These are phyloP conservation scores for Chaetomiaceae sp. DNA, from an alignment of 2,329 filamentous ascomycete species.

Conservation along the genomic window DNA sequence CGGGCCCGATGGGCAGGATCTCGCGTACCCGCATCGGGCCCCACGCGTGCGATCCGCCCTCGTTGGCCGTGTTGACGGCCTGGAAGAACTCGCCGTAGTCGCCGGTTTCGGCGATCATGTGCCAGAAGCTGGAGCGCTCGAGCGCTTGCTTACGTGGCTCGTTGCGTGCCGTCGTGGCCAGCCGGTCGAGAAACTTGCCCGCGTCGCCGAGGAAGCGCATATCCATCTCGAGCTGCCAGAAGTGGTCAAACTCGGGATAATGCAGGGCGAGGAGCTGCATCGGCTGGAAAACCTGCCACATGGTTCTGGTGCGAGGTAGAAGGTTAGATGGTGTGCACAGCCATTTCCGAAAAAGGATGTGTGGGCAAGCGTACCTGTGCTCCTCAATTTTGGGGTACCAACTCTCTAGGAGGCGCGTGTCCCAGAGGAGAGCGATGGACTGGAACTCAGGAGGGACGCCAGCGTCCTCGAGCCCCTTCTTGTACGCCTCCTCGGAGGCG, in stretches of 20 bases:
- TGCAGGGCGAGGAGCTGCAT: constrained; percentile 34
- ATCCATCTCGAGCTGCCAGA: constrained; percentile 44
- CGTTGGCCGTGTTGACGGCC: constrained; percentile 27
- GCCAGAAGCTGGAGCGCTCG: constrained; percentile 54
- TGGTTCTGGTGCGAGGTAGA: constrained; percentile 27
- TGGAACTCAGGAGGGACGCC: constrained; percentile 61
- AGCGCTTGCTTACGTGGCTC: constrained; percentile 55
- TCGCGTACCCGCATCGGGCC: constrained; percentile 30
- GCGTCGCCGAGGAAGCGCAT: constrained; percentile 36
- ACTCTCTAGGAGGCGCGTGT: constrained; percentile 60
- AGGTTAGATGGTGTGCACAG: too few relatives aligned
- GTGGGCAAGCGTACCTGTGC: constrained; percentile 26
- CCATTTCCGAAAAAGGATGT: too few relatives aligned
- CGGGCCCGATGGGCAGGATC: constrained; percentile 31
- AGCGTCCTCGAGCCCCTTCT: constrained; percentile 45
- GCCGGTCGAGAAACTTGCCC: constrained; percentile 30
- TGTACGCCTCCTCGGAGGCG: constrained; percentile 48
- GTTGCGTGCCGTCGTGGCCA: constrained; percentile 42
- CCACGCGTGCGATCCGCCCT: constrained; percentile 31
- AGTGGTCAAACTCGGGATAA: constrained; percentile 35
- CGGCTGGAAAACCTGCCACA: constrained; percentile 34
- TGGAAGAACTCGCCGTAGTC: constrained; percentile 41
- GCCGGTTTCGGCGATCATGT: constrained; percentile 49
- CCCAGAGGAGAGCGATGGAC: constrained; percentile 67
- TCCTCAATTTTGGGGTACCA: constrained; percentile 62